Percentiles rank a stretch among this genome's conserved stretches.
phyloP scores from a whole-genome alignment of 768 basidiomycete species.

The Leccinum longicurvipes region DNA sequence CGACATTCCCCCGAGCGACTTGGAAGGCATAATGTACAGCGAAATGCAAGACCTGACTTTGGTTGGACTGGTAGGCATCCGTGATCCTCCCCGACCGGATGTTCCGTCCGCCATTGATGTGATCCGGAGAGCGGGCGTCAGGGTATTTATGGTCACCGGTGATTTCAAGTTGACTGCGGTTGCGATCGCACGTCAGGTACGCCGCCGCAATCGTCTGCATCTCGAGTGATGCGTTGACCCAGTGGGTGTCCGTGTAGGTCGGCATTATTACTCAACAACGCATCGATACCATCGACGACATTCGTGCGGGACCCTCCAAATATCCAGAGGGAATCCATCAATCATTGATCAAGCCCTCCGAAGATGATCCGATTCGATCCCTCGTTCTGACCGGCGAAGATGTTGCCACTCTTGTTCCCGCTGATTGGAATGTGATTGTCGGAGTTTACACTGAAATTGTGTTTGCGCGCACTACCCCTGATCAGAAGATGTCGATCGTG shows the following conservation, averaged over 20 bases:
- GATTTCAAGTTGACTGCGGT: conserved; percentile 53
- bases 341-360: conserved; percentile 33
- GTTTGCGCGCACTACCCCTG: conserved; percentile 53
- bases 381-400: conserved; percentile 47
- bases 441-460: conserved; percentile 43
- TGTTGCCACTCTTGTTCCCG: conserved; percentile 32
- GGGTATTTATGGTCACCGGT: conserved; percentile 56
- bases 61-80: conserved; percentile 51
- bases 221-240: not conserved
- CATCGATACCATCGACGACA: conserved; percentile 33
- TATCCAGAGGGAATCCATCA: conserved; percentile 15
- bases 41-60: conserved; percentile 41
- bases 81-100: conserved; percentile 53
- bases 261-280: conserved; percentile 40
- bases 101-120: conserved; percentile 44
- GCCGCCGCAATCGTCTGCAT: conserved; percentile 8
- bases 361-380: conserved; percentile 36
- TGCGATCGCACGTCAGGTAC: conserved; percentile 46
- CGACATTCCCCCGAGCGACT: conserved; percentile 25
- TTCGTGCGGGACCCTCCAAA: conserved; percentile 20
- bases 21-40: conserved; percentile 39
- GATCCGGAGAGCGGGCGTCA: conserved; percentile 48
- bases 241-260: conserved; percentile 27
- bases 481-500: conserved; percentile 58
- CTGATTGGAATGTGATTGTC: conserved; percentile 40